Base-by-base conservation (phyloP, 2,329 filamentous ascomycete genomes). In the Mycosphaerella arachidis region DNA sequence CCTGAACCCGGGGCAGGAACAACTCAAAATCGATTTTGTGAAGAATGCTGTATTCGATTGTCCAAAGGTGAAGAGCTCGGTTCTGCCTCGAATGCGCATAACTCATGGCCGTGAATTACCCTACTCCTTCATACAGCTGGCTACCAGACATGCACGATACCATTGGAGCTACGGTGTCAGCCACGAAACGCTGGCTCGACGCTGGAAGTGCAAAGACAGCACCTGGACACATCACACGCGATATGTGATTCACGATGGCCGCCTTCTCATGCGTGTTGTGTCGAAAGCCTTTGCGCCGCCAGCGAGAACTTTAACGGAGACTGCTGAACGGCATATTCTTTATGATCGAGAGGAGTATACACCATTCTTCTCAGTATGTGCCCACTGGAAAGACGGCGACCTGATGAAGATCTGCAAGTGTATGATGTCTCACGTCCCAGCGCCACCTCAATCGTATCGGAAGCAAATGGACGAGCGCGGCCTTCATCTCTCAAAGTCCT, bases 331-430 rank as follows among this genome's bases (percentile, higher is more conserved):
- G 1, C 74, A 84, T 57, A 75, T 87, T 2, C 77, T 87, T 1
- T 86, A 83, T 72, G 83, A 79, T 31, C 78, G 82, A 59, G 81
- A 84, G 55, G 84, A 86, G 66, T 86, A 85, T 71, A 80, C 76
- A 56, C 84, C 84, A 0, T 87, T 82, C 69, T 87, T 87, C 72
- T 84, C 82, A 10, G 81, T 80, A 0, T 87, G 84, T 65, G 78
- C 82, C 1, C 84, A 87, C 69, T 87, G 84, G 84, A 77, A 79
- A 18, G 82, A 86, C 62, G 84, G 84, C 18, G 76, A 84, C 37
- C 73, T 87, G 16, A 86, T 85, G 76, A 77, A 80, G 16, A 73
- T 83, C 35, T 84, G 82, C 65, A 87, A 87, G 72, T 87, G 84
- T 68, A 83, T 84, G 3, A 73, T 87, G 10, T 74, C 73, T 10